phyloP scores from a whole-genome alignment of 2,329 filamentous ascomycete genomes.

The Ramularia endophylla region DNA sequence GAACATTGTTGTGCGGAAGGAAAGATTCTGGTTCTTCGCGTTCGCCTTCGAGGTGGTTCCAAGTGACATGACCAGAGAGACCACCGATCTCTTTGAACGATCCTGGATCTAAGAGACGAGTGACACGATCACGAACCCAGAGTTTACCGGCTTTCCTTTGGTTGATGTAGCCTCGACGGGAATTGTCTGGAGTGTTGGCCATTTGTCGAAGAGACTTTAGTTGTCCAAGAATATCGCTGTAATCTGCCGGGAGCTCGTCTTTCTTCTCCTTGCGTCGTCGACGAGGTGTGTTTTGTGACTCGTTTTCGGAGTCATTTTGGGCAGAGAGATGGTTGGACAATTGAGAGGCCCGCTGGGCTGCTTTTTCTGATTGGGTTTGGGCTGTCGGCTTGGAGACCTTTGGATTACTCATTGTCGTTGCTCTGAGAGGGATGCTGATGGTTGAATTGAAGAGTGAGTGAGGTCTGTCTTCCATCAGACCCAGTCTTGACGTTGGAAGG shows the following conservation, averaged over 20 bases:
- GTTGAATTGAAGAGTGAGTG: too few species aligned
- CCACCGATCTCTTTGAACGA: slow-evolving; percentile 57
- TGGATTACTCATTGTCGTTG: too few species aligned
- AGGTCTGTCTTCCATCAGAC: too few species aligned
- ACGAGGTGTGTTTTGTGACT: too few species aligned
- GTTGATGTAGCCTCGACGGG: slow-evolving; percentile 53
- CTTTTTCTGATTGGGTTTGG: slow-evolving; percentile 10
- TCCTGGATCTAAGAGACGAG: slow-evolving; percentile 51
- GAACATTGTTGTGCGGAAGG: slow-evolving; percentile 57
- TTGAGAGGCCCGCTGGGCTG: slow-evolving; percentile 24
- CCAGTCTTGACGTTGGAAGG: too few species aligned
- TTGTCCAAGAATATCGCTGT: slow-evolving; percentile 56
- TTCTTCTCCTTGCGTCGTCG: slow-evolving; percentile 32
- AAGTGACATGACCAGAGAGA: slow-evolving; percentile 53
- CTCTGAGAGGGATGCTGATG: too few species aligned
- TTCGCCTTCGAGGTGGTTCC: slow-evolving; percentile 44
- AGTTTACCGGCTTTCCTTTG: slow-evolving; percentile 60
- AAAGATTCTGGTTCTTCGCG: slow-evolving; percentile 48
- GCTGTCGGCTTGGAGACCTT: too few species aligned
- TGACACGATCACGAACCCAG: slow-evolving; percentile 58
- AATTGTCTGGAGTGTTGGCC: slow-evolving; percentile 50
- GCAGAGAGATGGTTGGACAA: slow-evolving; percentile 24
- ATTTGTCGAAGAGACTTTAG: slow-evolving; percentile 47
- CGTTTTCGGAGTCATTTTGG: slow-evolving; percentile 33
- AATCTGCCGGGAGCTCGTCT: slow-evolving; percentile 51